Base-by-base conservation (phyloP, 169 alveolate species). In the Cryptosporidium ubiquitum region DNA sequence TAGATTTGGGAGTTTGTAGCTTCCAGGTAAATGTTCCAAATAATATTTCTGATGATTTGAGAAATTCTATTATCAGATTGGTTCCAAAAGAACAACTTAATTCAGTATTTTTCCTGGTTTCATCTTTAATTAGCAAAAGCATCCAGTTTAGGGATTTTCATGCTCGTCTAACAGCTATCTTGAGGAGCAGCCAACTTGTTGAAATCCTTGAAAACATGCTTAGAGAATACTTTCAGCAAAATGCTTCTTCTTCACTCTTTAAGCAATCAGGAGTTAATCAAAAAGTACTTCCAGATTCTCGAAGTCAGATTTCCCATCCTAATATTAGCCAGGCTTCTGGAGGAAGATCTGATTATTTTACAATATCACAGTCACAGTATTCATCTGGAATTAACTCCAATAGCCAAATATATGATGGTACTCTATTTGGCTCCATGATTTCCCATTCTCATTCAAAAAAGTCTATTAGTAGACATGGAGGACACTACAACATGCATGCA, bases 401-500 rank as follows among this genome's bases (percentile, higher is more conserved):
- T 18, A 7, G 49, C 51, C 71, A 64, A 29, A 29, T n/a, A 5
- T 64, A 35, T 18, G 64, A 69, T 29, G 20, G 58, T n/a, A 23
- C 40, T 6, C 26, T 47, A 29, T 14, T 47, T 23, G 26, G 61
- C 42, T 37, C 84, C 23, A 57, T 64, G 61, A 26, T 33, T 40
- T 37, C 73, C 26, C 73, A 61, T n/a, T 7, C 58, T 39, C 55
- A 60, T 9, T 42, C 89, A n/a, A 79, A 61, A 16, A 79, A 60
- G 64, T 61, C 89, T 10, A 79, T 79, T 14, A 79, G 89, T 55
- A 35, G 74, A 7, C 89, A 79, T 29, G 89, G 89, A 42, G 89
- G 89, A 12, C 75, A 79, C 42, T 79, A 79, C 29, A 79, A 79
- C 12, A 79, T 79, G 89, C 89, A 79, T 18, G 64, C 73, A 42